These are phyloP conservation scores for Lentithecium fluviatile DNA, from an alignment of 495 filamentous ascomycete species.

Conservation along the genomic window DNA sequence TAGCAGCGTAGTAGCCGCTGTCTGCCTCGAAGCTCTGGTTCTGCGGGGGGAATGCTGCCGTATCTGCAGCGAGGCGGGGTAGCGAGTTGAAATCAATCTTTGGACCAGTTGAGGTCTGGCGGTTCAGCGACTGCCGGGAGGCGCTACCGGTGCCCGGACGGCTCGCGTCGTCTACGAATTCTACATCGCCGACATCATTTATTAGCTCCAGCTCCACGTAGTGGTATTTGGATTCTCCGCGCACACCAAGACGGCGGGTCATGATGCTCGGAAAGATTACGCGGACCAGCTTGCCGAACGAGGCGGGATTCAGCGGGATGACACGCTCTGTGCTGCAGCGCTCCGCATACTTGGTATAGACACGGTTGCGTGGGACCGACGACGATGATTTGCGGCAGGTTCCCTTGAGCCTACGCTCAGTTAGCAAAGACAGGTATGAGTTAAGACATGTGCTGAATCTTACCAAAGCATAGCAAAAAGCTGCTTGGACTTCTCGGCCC, in stretches of 20 bases:
- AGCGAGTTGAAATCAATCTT: conserved; percentile 48
- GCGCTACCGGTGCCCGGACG: conserved; percentile 1
- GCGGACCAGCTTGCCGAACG: conserved; percentile 94
- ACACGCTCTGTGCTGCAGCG: conserved; percentile 90
- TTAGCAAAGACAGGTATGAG: background rate
- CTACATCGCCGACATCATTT: conserved; percentile 49
- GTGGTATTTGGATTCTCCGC: conserved; percentile 98
- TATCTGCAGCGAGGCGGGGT: conserved; percentile 59
- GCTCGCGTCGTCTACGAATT: conserved; percentile 16
- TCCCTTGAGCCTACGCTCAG: conserved; percentile 66
- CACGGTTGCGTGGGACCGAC: conserved; percentile 85
- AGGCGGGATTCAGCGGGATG: conserved; percentile 89
- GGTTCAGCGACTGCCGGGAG: conserved; percentile 3
- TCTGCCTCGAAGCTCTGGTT: conserved; percentile 36
- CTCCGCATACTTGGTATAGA: conserved; percentile 89
- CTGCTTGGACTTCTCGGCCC: conserved; percentile 92
- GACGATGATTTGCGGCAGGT: conserved; percentile 77
- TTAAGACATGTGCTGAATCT: conserved; percentile 24
- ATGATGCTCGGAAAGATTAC: conserved; percentile 94
- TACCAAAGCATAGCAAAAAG: conserved; percentile 98
- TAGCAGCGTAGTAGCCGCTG: conserved; percentile 7
- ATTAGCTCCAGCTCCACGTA: conserved; percentile 83
- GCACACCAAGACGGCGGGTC: conserved; percentile 84
- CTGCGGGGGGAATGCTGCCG: conserved; percentile 61
- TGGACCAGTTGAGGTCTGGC: conserved; percentile 33